Evolutionary conservation across 1,139 yeast species (phyloP).

Genomic region (Blastobotrys apis): DNA sequence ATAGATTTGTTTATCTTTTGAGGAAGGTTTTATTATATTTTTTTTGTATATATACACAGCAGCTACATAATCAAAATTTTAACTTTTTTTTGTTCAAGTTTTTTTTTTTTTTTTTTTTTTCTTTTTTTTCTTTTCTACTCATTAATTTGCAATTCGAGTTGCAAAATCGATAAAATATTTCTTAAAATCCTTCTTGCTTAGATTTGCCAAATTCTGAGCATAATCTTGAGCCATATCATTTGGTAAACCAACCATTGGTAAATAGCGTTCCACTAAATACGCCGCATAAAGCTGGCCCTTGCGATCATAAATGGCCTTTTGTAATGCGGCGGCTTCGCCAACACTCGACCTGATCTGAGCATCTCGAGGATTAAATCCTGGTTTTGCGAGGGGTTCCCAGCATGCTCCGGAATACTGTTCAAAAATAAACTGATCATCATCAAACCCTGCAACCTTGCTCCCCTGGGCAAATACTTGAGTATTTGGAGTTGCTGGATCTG

Average conservation of each 20-base stretch:
- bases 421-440: slow-evolving; percentile 52
- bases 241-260: slow-evolving; percentile 34
- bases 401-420: slow-evolving; percentile 63
- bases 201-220: slow-evolving; percentile 24
- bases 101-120: too few relatives aligned
- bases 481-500: slow-evolving; percentile 34
- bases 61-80: not conserved
- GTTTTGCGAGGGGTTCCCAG: slow-evolving; percentile 77
- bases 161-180: slow-evolving; percentile 28
- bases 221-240: slow-evolving; percentile 27
- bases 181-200: slow-evolving; percentile 30
- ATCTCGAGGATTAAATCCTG: slow-evolving; percentile 64
- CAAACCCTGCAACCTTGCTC: slow-evolving; percentile 63
- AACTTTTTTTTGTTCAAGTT: too few relatives aligned
- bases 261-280: slow-evolving; percentile 27
- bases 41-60: not conserved
- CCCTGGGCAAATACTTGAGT: slow-evolving; percentile 50
- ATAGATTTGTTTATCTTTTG: slow-evolving; percentile 17
- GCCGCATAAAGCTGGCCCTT: slow-evolving; percentile 31
- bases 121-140: not conserved
- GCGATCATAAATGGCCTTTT: slow-evolving; percentile 53
- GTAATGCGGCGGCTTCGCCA: slow-evolving; percentile 66
- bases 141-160: slow-evolving; percentile 16
- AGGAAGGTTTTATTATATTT: not conserved
- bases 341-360: slow-evolving; percentile 74